Evolutionary conservation across 2,329 filamentous ascomycete genomes (phyloP).

Genomic region (Aspergillus awamori): DNA sequence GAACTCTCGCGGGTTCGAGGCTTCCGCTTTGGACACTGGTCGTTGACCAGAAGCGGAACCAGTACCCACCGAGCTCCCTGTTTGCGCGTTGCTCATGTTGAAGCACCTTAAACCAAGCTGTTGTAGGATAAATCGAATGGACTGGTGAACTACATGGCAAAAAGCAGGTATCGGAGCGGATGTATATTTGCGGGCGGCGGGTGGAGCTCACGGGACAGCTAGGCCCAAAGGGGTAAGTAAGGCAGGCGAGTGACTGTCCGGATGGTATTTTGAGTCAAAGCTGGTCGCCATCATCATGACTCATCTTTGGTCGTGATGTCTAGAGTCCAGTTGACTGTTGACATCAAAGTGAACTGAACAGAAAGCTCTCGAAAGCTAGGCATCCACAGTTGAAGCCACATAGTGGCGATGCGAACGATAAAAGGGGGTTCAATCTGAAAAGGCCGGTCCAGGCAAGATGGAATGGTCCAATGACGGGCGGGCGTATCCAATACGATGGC

Average conservation of each 20-base stretch:
- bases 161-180: background rate
- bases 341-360: background rate
- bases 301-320: background rate
- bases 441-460: background rate
- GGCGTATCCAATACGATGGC: constrained; percentile 10
- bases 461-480: background rate
- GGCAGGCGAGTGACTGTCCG: background rate
- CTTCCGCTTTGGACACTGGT: constrained; percentile 67
- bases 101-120: too few relatives aligned
- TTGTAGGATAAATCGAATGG: background rate
- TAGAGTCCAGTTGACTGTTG: background rate
- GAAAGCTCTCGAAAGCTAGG: background rate
- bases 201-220: constrained; percentile 1
- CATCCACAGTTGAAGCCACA: background rate
- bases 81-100: constrained; percentile 8
- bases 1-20: constrained; percentile 70
- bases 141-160: background rate
- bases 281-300: constrained; percentile 7
- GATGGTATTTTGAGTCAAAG: background rate
- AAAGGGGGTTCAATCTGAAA: background rate
- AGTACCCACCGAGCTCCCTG: constrained; percentile 41
- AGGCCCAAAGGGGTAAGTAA: background rate
- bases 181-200: constrained; percentile 5
- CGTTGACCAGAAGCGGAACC: constrained; percentile 53
- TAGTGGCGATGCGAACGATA: background rate